Percentiles rank a stretch among this genome's conserved stretches.
Conservation (phyloP, 2,329 filamentous ascomycete genomes). For the Penicillium verrucosum region DNA sequence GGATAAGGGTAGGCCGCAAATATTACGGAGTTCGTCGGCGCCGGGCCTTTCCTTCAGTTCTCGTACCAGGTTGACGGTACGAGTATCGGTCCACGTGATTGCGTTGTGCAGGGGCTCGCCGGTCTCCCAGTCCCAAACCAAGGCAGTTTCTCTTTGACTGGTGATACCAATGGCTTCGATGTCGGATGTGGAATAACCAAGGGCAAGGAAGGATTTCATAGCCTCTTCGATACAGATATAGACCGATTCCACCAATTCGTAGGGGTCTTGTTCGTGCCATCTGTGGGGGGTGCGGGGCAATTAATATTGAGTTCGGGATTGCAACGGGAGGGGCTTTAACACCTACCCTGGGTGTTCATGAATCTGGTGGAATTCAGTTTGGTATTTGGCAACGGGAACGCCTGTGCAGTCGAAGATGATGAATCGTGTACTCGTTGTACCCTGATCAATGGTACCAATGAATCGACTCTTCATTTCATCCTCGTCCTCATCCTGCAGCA, state of each 20-base stretch:
- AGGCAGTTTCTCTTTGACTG: slow-evolving; percentile 83
- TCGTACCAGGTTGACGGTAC: slow-evolving; percentile 71
- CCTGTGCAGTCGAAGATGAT: slow-evolving; percentile 82
- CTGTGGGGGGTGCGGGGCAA: slow-evolving; percentile 43
- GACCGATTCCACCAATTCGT: slow-evolving; percentile 71
- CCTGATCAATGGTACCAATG: slow-evolving; percentile 85
- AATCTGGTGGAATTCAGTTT: slow-evolving; percentile 80
- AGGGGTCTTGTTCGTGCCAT: slow-evolving; percentile 87
- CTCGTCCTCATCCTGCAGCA: slow-evolving; percentile 35
- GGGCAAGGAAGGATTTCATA: slow-evolving; percentile 65
- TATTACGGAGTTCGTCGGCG: slow-evolving; percentile 64
- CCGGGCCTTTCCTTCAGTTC: slow-evolving; percentile 67
- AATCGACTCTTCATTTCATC: slow-evolving; percentile 50
- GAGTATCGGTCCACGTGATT: slow-evolving; percentile 86
- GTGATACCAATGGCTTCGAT: slow-evolving; percentile 81
- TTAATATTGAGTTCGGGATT: slow-evolving; percentile 1
- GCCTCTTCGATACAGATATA: slow-evolving; percentile 76
- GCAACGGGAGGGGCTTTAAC: background rate
- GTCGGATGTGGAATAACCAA: slow-evolving; percentile 64
- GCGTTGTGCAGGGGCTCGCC: slow-evolving; percentile 80
- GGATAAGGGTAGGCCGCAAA: slow-evolving; percentile 79
- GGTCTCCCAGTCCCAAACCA: slow-evolving; percentile 78
- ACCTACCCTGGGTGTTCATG: slow-evolving; percentile 81
- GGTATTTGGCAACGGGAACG: slow-evolving; percentile 75
- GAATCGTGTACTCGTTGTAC: slow-evolving; percentile 85